phyloP scores from a whole-genome alignment of 495 filamentous ascomycete genomes.

The Darksidea phi region DNA sequence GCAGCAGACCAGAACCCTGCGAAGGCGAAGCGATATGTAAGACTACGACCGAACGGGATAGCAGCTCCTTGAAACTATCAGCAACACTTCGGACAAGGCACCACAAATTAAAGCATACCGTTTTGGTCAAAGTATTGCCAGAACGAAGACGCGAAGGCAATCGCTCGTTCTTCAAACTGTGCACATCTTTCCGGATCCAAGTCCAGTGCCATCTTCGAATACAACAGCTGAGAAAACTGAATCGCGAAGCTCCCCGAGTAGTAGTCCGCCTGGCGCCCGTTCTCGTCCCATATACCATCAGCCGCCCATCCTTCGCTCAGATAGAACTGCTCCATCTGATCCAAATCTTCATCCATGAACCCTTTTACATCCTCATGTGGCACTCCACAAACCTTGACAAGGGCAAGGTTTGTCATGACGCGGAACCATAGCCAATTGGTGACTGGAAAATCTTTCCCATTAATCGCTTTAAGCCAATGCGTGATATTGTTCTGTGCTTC shows the following conservation, averaged over 20 bases:
- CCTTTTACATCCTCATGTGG: constrained; percentile 11
- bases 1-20: constrained; percentile 22
- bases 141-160: constrained; percentile 3
- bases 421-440: constrained; percentile 28
- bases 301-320: constrained; percentile 17
- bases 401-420: constrained; percentile 22
- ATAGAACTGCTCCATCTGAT: constrained; percentile 22
- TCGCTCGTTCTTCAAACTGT: constrained; percentile 4
- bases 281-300: constrained; percentile 19
- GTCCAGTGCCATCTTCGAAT: constrained; percentile 14
- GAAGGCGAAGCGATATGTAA: constrained; percentile 25
- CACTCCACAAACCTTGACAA: constrained; percentile 19
- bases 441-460: constrained; percentile 22
- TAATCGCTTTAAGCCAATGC: constrained; percentile 13
- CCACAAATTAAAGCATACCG: neutral
- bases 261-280: constrained; percentile 25
- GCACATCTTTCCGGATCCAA: constrained; percentile 16
- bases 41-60: constrained; percentile 20
- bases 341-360: constrained; percentile 14
- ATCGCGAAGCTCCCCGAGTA: constrained; percentile 28
- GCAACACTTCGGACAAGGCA: neutral
- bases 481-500: constrained; percentile 13
- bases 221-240: constrained; percentile 23
- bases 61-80: constrained; percentile 3
- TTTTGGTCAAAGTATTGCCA: constrained; percentile 21